Evolutionary conservation across 1,284 basidiomycete genomes (phyloP).

Genomic region (Schizopora paradoxa): DNA sequence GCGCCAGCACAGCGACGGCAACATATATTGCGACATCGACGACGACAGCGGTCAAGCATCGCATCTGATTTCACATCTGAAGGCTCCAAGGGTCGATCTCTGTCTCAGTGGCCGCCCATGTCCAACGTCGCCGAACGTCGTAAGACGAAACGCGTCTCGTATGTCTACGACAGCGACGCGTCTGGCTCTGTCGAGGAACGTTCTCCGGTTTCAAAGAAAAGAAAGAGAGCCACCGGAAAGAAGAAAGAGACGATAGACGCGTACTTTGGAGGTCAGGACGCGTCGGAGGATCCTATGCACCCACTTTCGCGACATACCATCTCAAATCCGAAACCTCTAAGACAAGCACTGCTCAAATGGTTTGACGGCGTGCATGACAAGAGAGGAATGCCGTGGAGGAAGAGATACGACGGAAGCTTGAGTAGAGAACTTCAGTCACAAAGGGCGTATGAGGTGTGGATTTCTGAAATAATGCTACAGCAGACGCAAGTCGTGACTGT

Average conservation of each 20-base stretch:
- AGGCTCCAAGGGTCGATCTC: no score
- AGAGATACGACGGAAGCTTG: slow-evolving; percentile 52
- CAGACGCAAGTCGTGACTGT: slow-evolving; percentile 92
- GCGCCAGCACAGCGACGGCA: no score
- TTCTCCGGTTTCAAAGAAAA: slow-evolving; percentile 8
- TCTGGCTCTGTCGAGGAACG: background rate
- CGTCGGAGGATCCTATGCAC: slow-evolving; percentile 23
- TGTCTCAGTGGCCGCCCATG: background rate
- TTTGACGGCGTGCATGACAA: slow-evolving; percentile 55
- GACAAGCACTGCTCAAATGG: slow-evolving; percentile 56
- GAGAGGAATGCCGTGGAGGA: slow-evolving; percentile 86
- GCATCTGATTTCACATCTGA: background rate
- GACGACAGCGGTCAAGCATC: background rate
- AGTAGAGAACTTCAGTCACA: slow-evolving; percentile 53
- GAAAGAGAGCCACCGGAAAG: slow-evolving; percentile 7
- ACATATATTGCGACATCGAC: background rate
- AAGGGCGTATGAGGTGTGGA: slow-evolving; percentile 82
- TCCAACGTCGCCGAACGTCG: background rate
- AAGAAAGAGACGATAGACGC: slow-evolving; percentile 6
- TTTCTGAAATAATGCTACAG: slow-evolving; percentile 96
- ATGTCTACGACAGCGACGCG: slow-evolving; percentile 11
- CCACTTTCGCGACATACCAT: slow-evolving; percentile 33
- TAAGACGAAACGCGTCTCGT: background rate
- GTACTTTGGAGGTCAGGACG: background rate
- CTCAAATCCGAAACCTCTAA: slow-evolving; percentile 33